These are phyloP conservation scores for Exophiala lecanii-corni DNA, from an alignment of 2,329 filamentous ascomycete species.

Conservation along the genomic window DNA sequence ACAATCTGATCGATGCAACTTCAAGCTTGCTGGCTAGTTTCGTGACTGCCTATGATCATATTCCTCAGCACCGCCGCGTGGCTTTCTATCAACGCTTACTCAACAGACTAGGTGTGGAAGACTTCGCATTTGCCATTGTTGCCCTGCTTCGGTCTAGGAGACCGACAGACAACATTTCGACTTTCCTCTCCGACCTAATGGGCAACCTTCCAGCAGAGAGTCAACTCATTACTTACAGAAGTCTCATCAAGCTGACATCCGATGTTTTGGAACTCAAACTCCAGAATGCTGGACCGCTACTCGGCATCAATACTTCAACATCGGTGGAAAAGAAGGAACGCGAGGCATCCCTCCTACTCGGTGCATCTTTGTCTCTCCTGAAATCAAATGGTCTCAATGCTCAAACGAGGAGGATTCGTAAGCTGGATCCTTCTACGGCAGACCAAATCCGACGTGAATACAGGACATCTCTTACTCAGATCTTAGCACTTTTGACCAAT, in stretches of 20 bases:
- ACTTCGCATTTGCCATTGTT: constrained; percentile 82
- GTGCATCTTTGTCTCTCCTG: constrained; percentile 22
- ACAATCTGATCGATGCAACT: constrained; percentile 66
- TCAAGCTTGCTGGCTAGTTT: constrained; percentile 93
- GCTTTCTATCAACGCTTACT: constrained; percentile 80
- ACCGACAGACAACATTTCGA: constrained; percentile 67
- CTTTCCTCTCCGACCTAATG: constrained; percentile 72
- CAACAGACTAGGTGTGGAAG: constrained; percentile 75
- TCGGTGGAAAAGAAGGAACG: constrained; percentile 29
- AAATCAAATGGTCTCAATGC: constrained; percentile 15
- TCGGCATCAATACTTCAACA: constrained; percentile 52
- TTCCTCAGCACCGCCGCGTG: constrained; percentile 78
- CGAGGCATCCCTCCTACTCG: constrained; percentile 40
- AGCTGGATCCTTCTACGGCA: constrained; percentile 4
- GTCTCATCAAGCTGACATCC: constrained; percentile 67
- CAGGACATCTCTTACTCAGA: constrained; percentile 26
- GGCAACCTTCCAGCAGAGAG: constrained; percentile 66
- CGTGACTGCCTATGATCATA: constrained; percentile 92
- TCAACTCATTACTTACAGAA: constrained; percentile 71
- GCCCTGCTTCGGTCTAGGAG: constrained; percentile 91
- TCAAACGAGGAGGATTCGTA: constrained; percentile 10
- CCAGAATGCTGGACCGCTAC: constrained; percentile 65
- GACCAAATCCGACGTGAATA: constrained; percentile 23
- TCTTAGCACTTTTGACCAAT: constrained; percentile 16
- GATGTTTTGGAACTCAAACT: constrained; percentile 75